Evolutionary conservation across 1,284 basidiomycete species (phyloP).

Genomic region (Exobasidium rhododendri): DNA sequence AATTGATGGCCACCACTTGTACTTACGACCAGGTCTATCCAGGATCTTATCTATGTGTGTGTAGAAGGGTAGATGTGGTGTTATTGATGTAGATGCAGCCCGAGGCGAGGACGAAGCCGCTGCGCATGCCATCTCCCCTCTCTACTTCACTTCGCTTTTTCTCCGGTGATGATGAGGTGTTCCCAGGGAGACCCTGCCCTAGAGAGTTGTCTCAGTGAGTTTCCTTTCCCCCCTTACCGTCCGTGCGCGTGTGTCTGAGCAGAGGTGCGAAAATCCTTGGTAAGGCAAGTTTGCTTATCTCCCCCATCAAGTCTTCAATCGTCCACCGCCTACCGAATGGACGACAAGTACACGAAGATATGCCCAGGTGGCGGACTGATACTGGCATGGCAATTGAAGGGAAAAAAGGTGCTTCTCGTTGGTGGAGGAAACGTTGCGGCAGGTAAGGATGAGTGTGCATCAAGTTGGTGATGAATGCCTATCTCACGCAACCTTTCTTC

Average conservation of each 20-base stretch:
- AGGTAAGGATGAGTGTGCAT: constrained; percentile 54
- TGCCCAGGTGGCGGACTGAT: constrained; percentile 68
- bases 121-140: not conserved
- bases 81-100: not conserved
- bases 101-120: not conserved
- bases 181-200: no score
- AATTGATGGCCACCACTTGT: no score
- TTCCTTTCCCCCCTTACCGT: no score
- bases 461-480: no score
- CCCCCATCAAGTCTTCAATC: not conserved
- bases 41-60: constrained; percentile 64
- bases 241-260: not conserved
- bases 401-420: constrained; percentile 75
- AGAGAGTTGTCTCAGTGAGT: no score
- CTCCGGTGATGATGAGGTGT: no score
- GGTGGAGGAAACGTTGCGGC: constrained; percentile 85
- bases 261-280: no score
- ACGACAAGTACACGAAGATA: constrained; percentile 40
- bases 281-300: not conserved
- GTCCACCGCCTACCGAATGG: no score
- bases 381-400: constrained; percentile 80
- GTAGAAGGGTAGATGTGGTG: constrained; percentile 6
- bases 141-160: no score
- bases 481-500: not conserved
- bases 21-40: constrained; percentile 64